These are phyloP conservation scores for Castanopsis chinensis DNA, from an alignment of 306 rosid genomes.

Conservation along the genomic window DNA sequence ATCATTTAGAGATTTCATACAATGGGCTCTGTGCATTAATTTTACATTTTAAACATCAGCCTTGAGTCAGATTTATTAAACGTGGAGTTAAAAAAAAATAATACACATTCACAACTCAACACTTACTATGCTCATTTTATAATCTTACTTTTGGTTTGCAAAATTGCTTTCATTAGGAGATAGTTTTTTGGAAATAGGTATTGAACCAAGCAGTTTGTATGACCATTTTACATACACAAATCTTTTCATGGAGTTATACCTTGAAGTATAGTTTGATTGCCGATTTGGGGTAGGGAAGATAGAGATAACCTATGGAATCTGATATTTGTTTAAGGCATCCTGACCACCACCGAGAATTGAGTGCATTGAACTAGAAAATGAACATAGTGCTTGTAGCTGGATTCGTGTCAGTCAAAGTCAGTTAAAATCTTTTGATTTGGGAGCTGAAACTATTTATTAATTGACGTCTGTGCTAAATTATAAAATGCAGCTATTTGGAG, in stretches of 20 bases:
- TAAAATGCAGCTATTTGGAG: not conserved
- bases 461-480: not conserved
- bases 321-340: not conserved
- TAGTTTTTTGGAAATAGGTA: no score
- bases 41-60: no score
- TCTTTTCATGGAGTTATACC: not conserved
- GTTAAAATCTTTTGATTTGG: not conserved
- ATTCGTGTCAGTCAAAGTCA: not conserved
- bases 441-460: not conserved
- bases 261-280: not conserved
- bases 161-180: no score
- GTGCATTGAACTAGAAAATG: not conserved
- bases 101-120: no score
- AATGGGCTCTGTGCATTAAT: no score
- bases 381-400: not conserved
- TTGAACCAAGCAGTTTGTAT: no score
- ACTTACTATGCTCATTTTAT: no score
- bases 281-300: not conserved
- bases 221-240: not conserved
- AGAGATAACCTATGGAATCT: not conserved
- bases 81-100: no score
- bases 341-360: not conserved
- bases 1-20: no score
- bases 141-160: no score
- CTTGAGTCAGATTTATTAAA: no score